A percentile compares a stretch with the other conserved stretches of the same genome.
phyloP scores from a whole-genome alignment of 2,329 filamentous ascomycete genomes.

The Clarireedia monteithiana region DNA sequence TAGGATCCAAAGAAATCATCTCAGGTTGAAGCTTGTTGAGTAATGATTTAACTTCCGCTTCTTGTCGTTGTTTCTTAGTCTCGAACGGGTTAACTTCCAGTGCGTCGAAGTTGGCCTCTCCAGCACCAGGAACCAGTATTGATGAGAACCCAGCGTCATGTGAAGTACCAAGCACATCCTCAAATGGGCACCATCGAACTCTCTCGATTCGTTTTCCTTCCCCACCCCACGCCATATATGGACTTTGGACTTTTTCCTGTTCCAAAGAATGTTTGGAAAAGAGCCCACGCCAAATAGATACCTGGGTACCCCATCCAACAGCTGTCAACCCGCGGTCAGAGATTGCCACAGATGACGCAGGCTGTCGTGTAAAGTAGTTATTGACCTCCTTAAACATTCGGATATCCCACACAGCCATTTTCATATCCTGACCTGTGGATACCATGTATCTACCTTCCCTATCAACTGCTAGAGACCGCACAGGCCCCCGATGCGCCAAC shows the following conservation, averaged over 20 bases:
- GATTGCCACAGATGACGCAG: slow-evolving; percentile 76
- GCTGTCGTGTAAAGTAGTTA: slow-evolving; percentile 76
- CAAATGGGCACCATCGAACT: slow-evolving; percentile 87
- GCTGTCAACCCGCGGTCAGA: slow-evolving; percentile 84
- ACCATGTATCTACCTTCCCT: slow-evolving; percentile 94
- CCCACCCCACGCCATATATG: slow-evolving; percentile 90
- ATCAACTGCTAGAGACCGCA: slow-evolving; percentile 78
- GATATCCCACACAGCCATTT: slow-evolving; percentile 94
- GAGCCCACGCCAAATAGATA: slow-evolving; percentile 84
- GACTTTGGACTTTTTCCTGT: slow-evolving; percentile 74
- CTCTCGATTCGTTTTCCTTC: slow-evolving; percentile 75
- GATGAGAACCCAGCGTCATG: slow-evolving; percentile 84
- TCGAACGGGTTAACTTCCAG: slow-evolving; percentile 94
- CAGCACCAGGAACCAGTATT: slow-evolving; percentile 86
- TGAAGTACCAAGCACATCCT: slow-evolving; percentile 81
- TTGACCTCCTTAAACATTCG: slow-evolving; percentile 90
- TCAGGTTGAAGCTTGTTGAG: slow-evolving; percentile 93
- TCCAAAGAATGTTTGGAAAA: slow-evolving; percentile 66
- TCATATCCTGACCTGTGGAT: slow-evolving; percentile 78
- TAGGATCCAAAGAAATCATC: slow-evolving; percentile 92
- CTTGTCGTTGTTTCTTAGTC: slow-evolving; percentile 83
- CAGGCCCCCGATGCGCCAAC: slow-evolving; percentile 80
- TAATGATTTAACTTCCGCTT: slow-evolving; percentile 79
- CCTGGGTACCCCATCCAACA: slow-evolving; percentile 83
- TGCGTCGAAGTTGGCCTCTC: slow-evolving; percentile 93